Evolutionary conservation across 2,329 filamentous ascomycete species (phyloP), one percentile per base, ranked within the genome.

Genomic region (Didymella lethalis): DNA sequence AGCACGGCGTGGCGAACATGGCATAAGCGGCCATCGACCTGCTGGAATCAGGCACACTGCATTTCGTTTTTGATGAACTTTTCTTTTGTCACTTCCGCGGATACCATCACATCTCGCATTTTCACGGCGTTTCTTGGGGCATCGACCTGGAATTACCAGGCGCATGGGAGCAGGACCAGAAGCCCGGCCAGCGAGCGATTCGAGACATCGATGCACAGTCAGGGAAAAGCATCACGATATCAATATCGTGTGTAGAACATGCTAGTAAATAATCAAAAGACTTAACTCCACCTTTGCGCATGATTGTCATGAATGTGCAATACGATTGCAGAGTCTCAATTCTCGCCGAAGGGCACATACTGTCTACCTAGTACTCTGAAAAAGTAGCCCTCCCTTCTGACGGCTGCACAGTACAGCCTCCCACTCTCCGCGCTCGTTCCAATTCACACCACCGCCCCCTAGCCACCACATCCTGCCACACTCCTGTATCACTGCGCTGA

Each of bases 1-100:
- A 75, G 64, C 66, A 64, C 48, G 68, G 68, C 48, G 67, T 57
- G 2, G 65, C 67, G 48, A 65, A 63, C 51, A 68, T 70, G 59
- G 71, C 68, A 38, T 74, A 63, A 59, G 32, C 20, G 12, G 45
- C 31, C 31, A n/a, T n/a, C 7, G 28, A 49, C 46, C 50, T 55
- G 57, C 51, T 48, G 57, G 57, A 44, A 23, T 25, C 51, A 54
- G 57, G 57, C 32, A 11, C 51, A 40, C 34, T 18, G 47, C 36
- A 20, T 59, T 34, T 55, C 48, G 16, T 28, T 52, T 60, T 44
- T 55, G 48, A 61, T 52, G 52, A 56, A 32, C 26, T 14, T 56
- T 61, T 56, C 44, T 23, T 57, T 61, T 61, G 57, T 60, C 44
- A 44, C 16, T 38, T 38, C 44, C 44, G 57, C 57, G 53, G 52